Evolutionary conservation across 495 filamentous ascomycete genomes (phyloP), one percentile per base, ranked within the genome.

Genomic region (Talaromyces liani): DNA sequence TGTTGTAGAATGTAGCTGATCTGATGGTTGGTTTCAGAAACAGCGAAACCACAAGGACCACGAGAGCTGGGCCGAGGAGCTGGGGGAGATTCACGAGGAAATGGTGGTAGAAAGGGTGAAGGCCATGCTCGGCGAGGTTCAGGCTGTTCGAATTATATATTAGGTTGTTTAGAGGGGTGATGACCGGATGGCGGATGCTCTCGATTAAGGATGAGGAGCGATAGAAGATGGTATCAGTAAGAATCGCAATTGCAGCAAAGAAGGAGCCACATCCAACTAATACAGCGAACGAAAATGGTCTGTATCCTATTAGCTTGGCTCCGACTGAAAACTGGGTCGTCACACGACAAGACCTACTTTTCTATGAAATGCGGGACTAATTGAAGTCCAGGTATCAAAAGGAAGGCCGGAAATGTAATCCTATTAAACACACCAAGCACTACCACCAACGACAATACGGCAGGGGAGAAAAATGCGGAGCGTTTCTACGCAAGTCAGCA

Each of bases 381-480:
- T 69, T 87, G 86, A 67, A 96, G 77, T 10, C 85, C 87, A 20
- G 95, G 92, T 63, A 96, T 78, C 27, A 96, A 65, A 58, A 97
- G 73, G 65, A 93, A 98, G 14, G 93, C 93, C 60, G 93, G 94
- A 70, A 97, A 98, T 4, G 94, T 98, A 71, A 98, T 95, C 45
- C 94, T 85, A 73, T 97, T 98, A 77, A 98, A 98, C 63, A 91
- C 79, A 45, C 94, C 93, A 55, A 92, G 88, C 39, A 96, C 88
- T 25, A 86, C 81, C 41, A 96, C 81, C 58, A 94, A 85, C 22
- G 90, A 91, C 9, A 98, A 82, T 12, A 92, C 80, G 12, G 83
- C 81, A 58, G 87, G 90, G 18, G 92, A 86, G 65, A 92, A 81
- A 63, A 90, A 77, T 45, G 90, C 91, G 24, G 90, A 87, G 63